Base-by-base conservation (phyloP, 1,139 yeast genomes). In the Magnusiomyces tetraspermus region DNA sequence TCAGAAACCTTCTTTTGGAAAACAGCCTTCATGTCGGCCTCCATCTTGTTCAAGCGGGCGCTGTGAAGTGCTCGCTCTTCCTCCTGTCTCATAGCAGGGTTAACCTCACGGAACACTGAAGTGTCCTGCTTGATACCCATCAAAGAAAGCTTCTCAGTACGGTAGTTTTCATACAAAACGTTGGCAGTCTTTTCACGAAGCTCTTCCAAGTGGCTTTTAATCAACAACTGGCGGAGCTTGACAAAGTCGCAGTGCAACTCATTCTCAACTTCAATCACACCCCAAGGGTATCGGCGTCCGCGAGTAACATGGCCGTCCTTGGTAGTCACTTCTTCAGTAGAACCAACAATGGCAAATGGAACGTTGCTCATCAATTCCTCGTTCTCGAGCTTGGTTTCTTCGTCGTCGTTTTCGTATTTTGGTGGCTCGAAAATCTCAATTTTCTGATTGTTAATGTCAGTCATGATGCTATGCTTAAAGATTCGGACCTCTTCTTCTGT, bases 271-370 rank as follows among this genome's bases (percentile, higher is more conserved):
- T 92, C 97, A 65, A 92, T 85, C 24, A 85, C 76, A 59, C 99
- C 99, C 99, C 99, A 94, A 57, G 98, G 98, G 70, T 94, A 94
- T 60, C 78, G 74, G 72, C 99, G 86, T 59, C 97, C 97, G 67
- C 97, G 83, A 48, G 89, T 95, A 43, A 73, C 66, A 67, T 85
- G 77, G 50, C 97, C 97, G 63, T 85, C 89, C 33, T 77, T 64
- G 50, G 86, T 82, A 62, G 77, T 77, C 40, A 90, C 88, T 60
- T 80, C 83, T 57, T 76, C 75, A 31, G 92, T 86, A 23, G 97
- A 88, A 31, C 97, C 98, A 52, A 94, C 87, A 59, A 92, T 84
- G 21, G 98, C 98, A 73, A 89, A 92, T 46, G 99, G 99, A 56
- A 52, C 53, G 31, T 50, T 51, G 21, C 15, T 37, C 55, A 55